Base-by-base conservation (phyloP, 2,329 filamentous ascomycete genomes). In the Colletotrichum sp. region DNA sequence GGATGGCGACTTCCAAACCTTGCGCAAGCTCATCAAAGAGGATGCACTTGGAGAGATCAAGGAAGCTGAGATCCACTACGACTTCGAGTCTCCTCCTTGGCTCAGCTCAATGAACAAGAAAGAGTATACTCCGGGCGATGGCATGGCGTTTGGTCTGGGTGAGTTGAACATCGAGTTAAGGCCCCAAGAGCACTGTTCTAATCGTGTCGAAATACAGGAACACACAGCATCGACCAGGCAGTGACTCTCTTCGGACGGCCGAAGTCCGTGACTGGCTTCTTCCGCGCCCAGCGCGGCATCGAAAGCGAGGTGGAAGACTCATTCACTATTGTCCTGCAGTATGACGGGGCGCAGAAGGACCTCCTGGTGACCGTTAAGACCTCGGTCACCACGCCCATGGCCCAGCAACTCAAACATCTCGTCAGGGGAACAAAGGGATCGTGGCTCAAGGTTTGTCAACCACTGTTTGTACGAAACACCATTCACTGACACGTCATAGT, bases 31-130 rank as follows among this genome's bases (percentile, higher is more conserved):
- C 28, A 82, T 93, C 69, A 84, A 85, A 39, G 86, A 88, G 18
- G 88, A 87, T 34, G 86, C 86, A 1, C 84, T 93, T 5, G 93
- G 93, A 18, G 88, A 92, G 3, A 85, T 94, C 65, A 89, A 89
- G 48, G 93, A 94, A 78, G 93, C 92, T 67, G 90, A 94, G 78
- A 89, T 92, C 5, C 92, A 93, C 81, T 94, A 93, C 74, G 93
- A 94, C 79, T 90, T 88, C 52, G 86, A 86, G 43, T 83, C 82
- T 1, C 84, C 87, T 0, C 59, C 80, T 2, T 88, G 86, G 86
- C 78, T 88, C 0, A 73, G 80, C 1, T 68, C 59, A 1, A 84
- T 83, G 80, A 84, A 78, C 0, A 71, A 67, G 7, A 82, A 82
- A 39, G 79, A 84, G 34, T 85, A 85, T 60, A 79, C 77, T 0